Percentiles rank a stretch among this genome's conserved stretches.
These are phyloP conservation scores for Phytophthora megakarya DNA, from an alignment of 352 stramenopile genomes.

Conservation along the genomic window DNA sequence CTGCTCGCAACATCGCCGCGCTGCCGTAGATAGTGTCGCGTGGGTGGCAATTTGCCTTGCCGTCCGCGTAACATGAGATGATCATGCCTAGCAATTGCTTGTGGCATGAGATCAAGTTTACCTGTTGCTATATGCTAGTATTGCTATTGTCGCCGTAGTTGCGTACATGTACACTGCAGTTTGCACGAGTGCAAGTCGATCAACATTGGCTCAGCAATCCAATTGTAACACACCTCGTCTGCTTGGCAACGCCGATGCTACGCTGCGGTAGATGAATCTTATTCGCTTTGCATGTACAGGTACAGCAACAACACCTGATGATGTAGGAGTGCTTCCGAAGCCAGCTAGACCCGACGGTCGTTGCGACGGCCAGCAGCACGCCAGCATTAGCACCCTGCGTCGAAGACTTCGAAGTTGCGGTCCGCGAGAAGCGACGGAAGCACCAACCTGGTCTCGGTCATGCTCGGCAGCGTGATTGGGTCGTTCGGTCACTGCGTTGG, in stretches of 20 bases:
- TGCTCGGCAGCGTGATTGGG: slow-evolving; percentile 1
- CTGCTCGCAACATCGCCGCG: not conserved
- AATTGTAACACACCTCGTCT: slow-evolving; percentile 10
- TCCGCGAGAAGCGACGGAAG: not conserved
- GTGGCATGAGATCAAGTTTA: too few relatives aligned
- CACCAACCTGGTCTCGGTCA: not conserved
- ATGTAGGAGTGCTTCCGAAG: not conserved
- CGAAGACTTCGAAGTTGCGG: not conserved
- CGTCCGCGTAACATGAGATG: not conserved
- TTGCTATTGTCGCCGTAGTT: too few relatives aligned
- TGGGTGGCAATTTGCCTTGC: not conserved
- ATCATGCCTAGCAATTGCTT: too few relatives aligned
- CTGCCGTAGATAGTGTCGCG: not conserved
- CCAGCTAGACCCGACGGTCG: slow-evolving; percentile 6
- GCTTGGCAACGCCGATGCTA: slow-evolving; percentile 7
- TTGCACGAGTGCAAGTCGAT: not conserved
- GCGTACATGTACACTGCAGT: not conserved
- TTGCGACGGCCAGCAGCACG: slow-evolving; percentile 3
- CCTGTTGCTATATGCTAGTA: too few relatives aligned
- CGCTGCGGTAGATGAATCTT: slow-evolving; percentile 24
- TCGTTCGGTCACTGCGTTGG: not conserved
- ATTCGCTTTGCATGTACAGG: slow-evolving; percentile 13
- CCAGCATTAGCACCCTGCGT: not conserved
- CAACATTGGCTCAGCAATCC: slow-evolving; percentile 18
- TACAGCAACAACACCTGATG: not conserved